Conservation (phyloP, 2,329 filamentous ascomycete species). For the Botrytis fabae region DNA sequence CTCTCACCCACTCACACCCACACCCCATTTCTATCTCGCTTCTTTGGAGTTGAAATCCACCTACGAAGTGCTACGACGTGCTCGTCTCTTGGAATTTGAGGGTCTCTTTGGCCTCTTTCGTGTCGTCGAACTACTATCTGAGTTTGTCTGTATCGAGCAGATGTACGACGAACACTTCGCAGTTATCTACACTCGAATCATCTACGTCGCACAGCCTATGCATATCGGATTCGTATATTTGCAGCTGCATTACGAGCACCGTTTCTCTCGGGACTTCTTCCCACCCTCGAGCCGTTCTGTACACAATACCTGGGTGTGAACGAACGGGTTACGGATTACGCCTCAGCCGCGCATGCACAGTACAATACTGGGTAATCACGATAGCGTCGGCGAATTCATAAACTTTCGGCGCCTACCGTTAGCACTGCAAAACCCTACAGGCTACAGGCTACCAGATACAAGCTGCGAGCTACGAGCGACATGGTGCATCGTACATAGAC, state of each 20-base stretch:
- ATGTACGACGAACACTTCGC: neutral
- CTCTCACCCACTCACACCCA: too few species aligned
- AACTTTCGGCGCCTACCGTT: neutral
- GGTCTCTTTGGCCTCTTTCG: neutral
- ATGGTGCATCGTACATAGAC: neutral
- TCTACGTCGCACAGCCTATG: neutral
- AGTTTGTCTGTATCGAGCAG: neutral
- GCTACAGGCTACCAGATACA: too few species aligned
- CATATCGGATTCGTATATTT: neutral
- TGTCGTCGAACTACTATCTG: neutral
- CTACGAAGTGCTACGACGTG: neutral
- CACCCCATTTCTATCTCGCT: neutral
- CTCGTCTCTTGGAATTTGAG: neutral
- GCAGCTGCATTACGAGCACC: neutral
- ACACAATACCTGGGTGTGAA: neutral
- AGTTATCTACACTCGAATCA: neutral
- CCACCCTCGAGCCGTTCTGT: neutral
- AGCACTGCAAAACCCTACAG: neutral
- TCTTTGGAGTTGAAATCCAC: neutral
- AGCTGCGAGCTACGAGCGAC: neutral
- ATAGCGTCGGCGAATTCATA: conserved; percentile 11
- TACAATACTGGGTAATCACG: neutral
- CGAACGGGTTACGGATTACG: neutral
- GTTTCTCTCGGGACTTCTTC: neutral
- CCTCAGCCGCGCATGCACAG: neutral